phyloP scores from a whole-genome alignment of 2,329 filamentous ascomycete genomes.

The Lachnellula subtilissima region DNA sequence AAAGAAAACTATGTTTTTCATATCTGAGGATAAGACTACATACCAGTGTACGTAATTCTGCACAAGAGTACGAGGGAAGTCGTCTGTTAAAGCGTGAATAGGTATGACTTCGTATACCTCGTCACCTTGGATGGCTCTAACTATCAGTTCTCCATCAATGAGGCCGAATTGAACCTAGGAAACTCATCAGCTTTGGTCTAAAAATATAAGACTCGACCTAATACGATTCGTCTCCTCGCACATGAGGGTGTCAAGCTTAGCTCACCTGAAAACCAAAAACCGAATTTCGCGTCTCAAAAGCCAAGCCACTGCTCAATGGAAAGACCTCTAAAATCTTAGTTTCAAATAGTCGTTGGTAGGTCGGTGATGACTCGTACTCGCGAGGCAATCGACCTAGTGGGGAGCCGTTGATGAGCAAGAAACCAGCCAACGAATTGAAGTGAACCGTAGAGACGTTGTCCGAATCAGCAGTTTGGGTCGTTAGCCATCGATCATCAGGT shows the following conservation, averaged over 20 bases:
- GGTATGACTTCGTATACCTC: constrained; percentile 17
- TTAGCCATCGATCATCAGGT: constrained; percentile 34
- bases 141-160: constrained; percentile 26
- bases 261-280: constrained; percentile 27
- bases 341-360: constrained; percentile 18
- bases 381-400: constrained; percentile 44
- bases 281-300: constrained; percentile 29
- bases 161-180: constrained; percentile 33
- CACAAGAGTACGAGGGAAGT: constrained; percentile 13
- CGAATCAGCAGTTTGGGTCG: constrained; percentile 16
- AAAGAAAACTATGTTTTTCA: too few species aligned
- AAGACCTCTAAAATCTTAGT: constrained; percentile 29
- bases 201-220: not conserved
- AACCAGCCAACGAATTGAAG: constrained; percentile 47
- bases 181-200: not conserved
- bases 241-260: not conserved
- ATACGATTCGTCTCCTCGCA: constrained; percentile 4
- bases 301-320: constrained; percentile 34
- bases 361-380: constrained; percentile 35
- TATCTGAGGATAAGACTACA: too few species aligned
- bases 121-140: constrained; percentile 16
- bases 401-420: constrained; percentile 47
- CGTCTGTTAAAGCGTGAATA: not conserved
- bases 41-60: constrained; percentile 16
- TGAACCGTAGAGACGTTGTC: constrained; percentile 31